These are phyloP conservation scores for Pseudozyma sp. DNA, from an alignment of 1,284 basidiomycete genomes.

Conservation along the genomic window DNA sequence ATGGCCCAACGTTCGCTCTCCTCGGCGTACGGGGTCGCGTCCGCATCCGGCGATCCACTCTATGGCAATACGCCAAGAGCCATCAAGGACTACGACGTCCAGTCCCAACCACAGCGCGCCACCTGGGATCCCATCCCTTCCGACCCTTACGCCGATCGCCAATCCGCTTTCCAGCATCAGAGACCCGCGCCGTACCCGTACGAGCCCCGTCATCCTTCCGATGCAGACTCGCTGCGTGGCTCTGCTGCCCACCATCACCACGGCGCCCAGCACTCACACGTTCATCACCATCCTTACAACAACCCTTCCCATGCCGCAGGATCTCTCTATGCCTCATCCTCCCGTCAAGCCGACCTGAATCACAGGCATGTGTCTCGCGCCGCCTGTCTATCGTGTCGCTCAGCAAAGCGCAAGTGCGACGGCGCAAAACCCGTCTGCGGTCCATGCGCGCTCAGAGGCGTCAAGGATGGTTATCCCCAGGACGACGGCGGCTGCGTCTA, in stretches of 20 bases:
- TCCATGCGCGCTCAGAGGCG: conserved; percentile 51
- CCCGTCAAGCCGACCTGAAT: conserved; percentile 28
- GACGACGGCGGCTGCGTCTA: conserved; percentile 56
- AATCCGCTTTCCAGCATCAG: conserved; percentile 19
- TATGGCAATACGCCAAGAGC: conserved; percentile 30
- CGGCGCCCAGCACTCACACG: conserved; percentile 21
- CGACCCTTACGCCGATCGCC: conserved; percentile 24
- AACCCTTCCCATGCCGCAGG: conserved; percentile 5
- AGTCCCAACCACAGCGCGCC: conserved; percentile 7
- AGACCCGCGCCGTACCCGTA: conserved; percentile 24
- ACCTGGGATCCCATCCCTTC: conserved; percentile 16
- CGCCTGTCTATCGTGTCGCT: conserved; percentile 59
- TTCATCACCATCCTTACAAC: conserved; percentile 34
- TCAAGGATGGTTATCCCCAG: conserved; percentile 41
- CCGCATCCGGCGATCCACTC: conserved; percentile 10
- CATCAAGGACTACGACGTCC: conserved; percentile 32
- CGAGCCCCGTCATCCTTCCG: conserved; percentile 22
- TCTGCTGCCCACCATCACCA: conserved; percentile 23
- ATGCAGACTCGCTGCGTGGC: conserved; percentile 22
- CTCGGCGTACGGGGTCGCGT: conserved; percentile 16
- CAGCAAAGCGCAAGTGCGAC: conserved; percentile 61
- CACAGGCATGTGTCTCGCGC: conserved; percentile 52
- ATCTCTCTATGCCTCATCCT: conserved; percentile 24
- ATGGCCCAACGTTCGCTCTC: conserved; percentile 34
- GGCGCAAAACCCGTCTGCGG: conserved; percentile 58